Percentiles rank a stretch among this genome's conserved stretches.
phyloP scores from a whole-genome alignment of 768 basidiomycete species.

The Amyloporia xantha region DNA sequence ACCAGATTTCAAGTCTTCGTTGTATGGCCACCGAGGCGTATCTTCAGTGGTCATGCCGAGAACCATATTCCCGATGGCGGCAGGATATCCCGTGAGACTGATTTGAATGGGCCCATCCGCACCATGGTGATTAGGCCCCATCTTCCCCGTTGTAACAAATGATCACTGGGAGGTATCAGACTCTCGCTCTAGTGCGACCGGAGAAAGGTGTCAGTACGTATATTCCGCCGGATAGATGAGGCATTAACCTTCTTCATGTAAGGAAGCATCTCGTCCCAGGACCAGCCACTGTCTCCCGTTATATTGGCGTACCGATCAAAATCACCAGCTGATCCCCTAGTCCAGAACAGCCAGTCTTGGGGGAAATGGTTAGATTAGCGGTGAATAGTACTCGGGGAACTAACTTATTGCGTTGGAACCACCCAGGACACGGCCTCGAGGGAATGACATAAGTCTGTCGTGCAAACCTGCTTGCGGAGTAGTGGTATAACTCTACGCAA shows the following conservation, averaged over 20 bases:
- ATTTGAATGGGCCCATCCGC: constrained; percentile 14
- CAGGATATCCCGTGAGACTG: constrained; percentile 10
- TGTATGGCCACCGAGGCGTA: constrained; percentile 33
- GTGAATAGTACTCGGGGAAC: neutral
- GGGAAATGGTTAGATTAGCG: neutral
- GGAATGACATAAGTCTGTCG: constrained; percentile 15
- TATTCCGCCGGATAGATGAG: no score
- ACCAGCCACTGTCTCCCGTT: constrained; percentile 24
- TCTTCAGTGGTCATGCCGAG: constrained; percentile 31
- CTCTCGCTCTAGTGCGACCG: constrained; percentile 19
- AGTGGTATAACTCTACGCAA: constrained; percentile 24
- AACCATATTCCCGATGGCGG: neutral
- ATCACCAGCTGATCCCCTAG: constrained; percentile 21
- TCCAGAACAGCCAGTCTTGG: constrained; percentile 22
- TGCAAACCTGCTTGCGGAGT: constrained; percentile 16
- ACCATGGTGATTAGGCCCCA: constrained; percentile 19
- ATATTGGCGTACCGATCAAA: constrained; percentile 20
- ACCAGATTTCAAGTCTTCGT: constrained; percentile 38
- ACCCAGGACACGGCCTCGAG: constrained; percentile 20
- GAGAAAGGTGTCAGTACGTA: no score
- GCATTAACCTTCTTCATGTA: constrained; percentile 20
- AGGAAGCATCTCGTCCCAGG: constrained; percentile 16
- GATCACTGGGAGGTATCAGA: constrained; percentile 16
- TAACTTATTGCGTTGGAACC: constrained; percentile 20
- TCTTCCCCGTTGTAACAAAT: constrained; percentile 19